Evolutionary conservation across 352 stramenopile genomes (phyloP).

Genomic region (Peronospora tabacina): DNA sequence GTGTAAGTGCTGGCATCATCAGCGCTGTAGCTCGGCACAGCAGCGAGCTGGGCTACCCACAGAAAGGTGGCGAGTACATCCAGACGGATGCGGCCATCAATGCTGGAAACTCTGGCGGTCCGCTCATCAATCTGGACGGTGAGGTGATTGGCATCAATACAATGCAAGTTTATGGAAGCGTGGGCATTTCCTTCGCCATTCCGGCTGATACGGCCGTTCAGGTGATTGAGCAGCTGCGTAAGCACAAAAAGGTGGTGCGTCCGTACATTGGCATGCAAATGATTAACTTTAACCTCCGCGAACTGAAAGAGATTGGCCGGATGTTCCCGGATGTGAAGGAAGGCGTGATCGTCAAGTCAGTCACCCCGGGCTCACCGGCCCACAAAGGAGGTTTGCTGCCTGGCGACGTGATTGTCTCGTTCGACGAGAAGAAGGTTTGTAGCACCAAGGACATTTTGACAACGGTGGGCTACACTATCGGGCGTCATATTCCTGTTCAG

Average conservation of each 20-base stretch:
- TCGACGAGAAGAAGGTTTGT: conserved; percentile 60
- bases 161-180: conserved; percentile 87
- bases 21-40: conserved; percentile 83
- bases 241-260: conserved; percentile 82
- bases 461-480: conserved; percentile 63
- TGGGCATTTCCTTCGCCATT: conserved; percentile 91
- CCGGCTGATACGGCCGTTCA: conserved; percentile 86
- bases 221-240: conserved; percentile 85
- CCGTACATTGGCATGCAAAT: conserved; percentile 91
- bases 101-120: conserved; percentile 87
- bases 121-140: conserved; percentile 90
- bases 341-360: conserved; percentile 79
- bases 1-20: conserved; percentile 88
- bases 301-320: conserved; percentile 56
- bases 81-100: conserved; percentile 93
- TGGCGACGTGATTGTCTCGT: conserved; percentile 70
- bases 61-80: conserved; percentile 86
- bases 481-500: conserved; percentile 54
- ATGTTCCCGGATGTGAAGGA: conserved; percentile 70
- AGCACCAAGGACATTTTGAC: conserved; percentile 72
- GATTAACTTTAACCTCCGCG: conserved; percentile 73
- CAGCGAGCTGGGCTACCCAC: conserved; percentile 79
- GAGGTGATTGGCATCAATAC: conserved; percentile 93
- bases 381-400: conserved; percentile 66
- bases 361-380: conserved; percentile 65